Percentiles rank a stretch among this genome's conserved stretches.
These are phyloP conservation scores for Penicillium lagena DNA, from an alignment of 495 filamentous ascomycete species.

Conservation along the genomic window DNA sequence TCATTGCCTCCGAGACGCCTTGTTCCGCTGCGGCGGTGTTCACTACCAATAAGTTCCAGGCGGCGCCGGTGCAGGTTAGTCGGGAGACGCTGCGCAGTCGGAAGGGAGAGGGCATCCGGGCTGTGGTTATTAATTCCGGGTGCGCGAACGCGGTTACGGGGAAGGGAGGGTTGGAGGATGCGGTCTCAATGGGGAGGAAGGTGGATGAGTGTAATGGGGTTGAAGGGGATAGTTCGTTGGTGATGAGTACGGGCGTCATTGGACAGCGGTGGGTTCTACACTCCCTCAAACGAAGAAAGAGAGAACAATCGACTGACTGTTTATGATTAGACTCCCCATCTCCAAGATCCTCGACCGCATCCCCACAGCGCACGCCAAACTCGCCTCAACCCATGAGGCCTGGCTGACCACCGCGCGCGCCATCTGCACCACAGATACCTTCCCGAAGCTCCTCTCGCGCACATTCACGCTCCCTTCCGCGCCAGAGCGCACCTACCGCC, in stretches of 20 bases:
- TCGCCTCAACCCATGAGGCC: slow-evolving; percentile 70
- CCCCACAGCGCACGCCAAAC: slow-evolving; percentile 61
- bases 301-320: neutral
- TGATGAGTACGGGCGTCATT: slow-evolving; percentile 98
- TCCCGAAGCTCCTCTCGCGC: slow-evolving; percentile 88
- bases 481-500: slow-evolving; percentile 61
- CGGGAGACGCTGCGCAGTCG: slow-evolving; percentile 59
- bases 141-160: slow-evolving; percentile 98
- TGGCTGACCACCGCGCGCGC: slow-evolving; percentile 85
- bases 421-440: slow-evolving; percentile 98
- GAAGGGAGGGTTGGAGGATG: slow-evolving; percentile 85
- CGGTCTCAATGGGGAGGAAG: slow-evolving; percentile 68
- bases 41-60: slow-evolving; percentile 97
- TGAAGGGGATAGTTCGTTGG: slow-evolving; percentile 63
- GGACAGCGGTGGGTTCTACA: slow-evolving; percentile 65
- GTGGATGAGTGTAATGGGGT: slow-evolving; percentile 66
- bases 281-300: neutral
- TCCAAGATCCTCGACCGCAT: slow-evolving; percentile 81
- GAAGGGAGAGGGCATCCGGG: slow-evolving; percentile 63
- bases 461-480: slow-evolving; percentile 83
- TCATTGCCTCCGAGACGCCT: slow-evolving; percentile 80
- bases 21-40: slow-evolving; percentile 93
- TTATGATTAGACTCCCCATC: slow-evolving; percentile 65
- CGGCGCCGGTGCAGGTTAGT: slow-evolving; percentile 85
- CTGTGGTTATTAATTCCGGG: slow-evolving; percentile 89